Conservation (phyloP, 768 basidiomycete genomes). For the Lyophyllum shimeji region DNA sequence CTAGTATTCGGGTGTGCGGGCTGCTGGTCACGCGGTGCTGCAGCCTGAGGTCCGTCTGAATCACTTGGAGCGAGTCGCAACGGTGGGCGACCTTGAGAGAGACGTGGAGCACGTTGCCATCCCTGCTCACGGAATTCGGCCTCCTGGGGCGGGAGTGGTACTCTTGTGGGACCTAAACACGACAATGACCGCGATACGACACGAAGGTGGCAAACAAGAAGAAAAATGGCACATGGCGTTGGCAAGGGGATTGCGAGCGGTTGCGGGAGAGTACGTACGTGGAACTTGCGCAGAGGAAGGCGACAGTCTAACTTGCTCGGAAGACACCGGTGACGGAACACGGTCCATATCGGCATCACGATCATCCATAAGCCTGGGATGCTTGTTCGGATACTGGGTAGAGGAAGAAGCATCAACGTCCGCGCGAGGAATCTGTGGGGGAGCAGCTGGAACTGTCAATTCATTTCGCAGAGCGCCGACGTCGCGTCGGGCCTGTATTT, state of each 20-base stretch:
- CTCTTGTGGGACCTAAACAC: conserved; percentile 36
- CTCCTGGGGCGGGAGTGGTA: conserved; percentile 45
- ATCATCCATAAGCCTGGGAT: conserved; percentile 8
- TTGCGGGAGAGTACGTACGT: conserved; percentile 32
- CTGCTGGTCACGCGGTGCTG: conserved; percentile 7
- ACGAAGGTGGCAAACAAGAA: conserved; percentile 5
- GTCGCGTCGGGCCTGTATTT: conserved; percentile 11
- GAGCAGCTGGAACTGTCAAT: conserved; percentile 9
- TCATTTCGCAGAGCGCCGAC: conserved; percentile 1
- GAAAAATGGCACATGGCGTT: conserved; percentile 17
- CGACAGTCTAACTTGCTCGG: conserved; percentile 6
- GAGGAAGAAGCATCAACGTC: neutral
- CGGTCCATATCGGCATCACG: conserved; percentile 14
- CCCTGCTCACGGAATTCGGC: conserved; percentile 33
- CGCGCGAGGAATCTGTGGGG: conserved; percentile 7
- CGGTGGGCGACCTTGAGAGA: conserved; percentile 4
- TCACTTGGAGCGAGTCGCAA: neutral
- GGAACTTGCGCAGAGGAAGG: conserved; percentile 19
- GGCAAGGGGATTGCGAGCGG: conserved; percentile 19
- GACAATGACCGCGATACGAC: conserved; percentile 1
- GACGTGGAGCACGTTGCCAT: neutral
- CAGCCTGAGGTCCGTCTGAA: neutral
- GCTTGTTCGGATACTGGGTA: conserved; percentile 6
- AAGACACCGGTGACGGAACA: conserved; percentile 2
- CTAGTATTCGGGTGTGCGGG: neutral